Percentiles rank a stretch among this genome's conserved stretches.
Evolutionary conservation across 2,329 filamentous ascomycete genomes (phyloP).

Genomic region (Beauveria sp.): DNA sequence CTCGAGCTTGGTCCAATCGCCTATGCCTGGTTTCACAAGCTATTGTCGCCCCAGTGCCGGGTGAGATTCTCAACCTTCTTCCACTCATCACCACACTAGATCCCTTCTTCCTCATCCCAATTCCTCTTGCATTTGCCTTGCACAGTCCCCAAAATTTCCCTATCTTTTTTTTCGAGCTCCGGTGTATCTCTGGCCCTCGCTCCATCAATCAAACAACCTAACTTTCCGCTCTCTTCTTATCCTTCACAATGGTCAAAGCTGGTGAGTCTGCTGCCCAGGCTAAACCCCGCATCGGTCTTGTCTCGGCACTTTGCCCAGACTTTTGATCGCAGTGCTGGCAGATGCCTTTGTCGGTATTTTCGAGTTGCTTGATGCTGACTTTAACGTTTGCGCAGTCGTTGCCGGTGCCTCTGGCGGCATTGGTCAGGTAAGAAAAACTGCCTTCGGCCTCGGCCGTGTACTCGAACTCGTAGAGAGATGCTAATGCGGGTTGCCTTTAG

Average conservation of each 20-base stretch:
- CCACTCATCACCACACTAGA: not conserved
- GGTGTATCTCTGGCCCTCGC: not conserved
- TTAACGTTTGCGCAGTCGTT: constrained; percentile 49
- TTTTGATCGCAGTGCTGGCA: not conserved
- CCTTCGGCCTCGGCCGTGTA: not conserved
- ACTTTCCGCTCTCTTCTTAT: constrained; percentile 10
- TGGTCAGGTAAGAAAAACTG: constrained; percentile 64
- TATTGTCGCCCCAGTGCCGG: not conserved
- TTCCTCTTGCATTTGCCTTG: not conserved
- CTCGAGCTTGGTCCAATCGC: constrained; percentile 4
- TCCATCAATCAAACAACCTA: not conserved
- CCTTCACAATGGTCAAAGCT: constrained; percentile 45
- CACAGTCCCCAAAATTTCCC: not conserved
- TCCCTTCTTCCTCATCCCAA: constrained; percentile 8
- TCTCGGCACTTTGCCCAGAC: not conserved
- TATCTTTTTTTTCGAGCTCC: not conserved
- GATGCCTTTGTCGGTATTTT: not conserved
- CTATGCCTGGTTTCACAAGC: constrained; percentile 9
- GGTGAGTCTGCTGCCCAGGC: constrained; percentile 32
- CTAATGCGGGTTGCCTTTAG: constrained; percentile 37
- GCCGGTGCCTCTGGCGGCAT: constrained; percentile 97
- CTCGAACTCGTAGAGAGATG: not conserved
- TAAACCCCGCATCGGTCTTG: constrained; percentile 13
- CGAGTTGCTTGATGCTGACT: constrained; percentile 4
- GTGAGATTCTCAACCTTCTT: constrained; percentile 3